Evolutionary conservation across 441 rosid genomes (phyloP).

Genomic region (Eutrema salsugineum): DNA sequence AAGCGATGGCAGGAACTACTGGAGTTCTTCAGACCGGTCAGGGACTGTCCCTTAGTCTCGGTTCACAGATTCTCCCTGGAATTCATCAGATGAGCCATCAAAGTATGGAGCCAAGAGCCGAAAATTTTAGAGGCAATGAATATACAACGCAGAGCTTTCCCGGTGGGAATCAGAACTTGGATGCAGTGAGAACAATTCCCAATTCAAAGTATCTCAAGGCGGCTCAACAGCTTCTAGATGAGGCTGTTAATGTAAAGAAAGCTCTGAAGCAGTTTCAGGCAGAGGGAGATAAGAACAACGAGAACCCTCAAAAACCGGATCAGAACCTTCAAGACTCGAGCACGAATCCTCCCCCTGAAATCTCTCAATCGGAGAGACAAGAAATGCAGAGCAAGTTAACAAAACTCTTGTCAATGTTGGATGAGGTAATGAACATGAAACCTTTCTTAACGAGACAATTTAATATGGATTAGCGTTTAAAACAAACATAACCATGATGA

Average conservation of each 20-base stretch:
- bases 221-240: conserved; percentile 92
- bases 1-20: conserved; percentile 24
- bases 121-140: conserved; percentile 50
- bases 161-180: conserved; percentile 26
- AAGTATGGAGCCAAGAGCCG: conserved; percentile 19
- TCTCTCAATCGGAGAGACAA: conserved; percentile 83
- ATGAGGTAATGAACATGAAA: conserved; percentile 49
- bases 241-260: conserved; percentile 80
- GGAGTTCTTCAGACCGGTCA: conserved; percentile 46
- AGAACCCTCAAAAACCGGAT: conserved; percentile 41
- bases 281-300: conserved; percentile 52
- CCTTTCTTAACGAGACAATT: no score
- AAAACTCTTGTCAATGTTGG: conserved; percentile 89
- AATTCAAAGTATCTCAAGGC: conserved; percentile 86
- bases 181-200: conserved; percentile 52
- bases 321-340: conserved; percentile 42
- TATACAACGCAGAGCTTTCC: conserved; percentile 46
- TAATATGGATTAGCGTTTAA: neutral
- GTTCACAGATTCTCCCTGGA: conserved; percentile 55
- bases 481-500: neutral
- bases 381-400: conserved; percentile 87
- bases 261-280: conserved; percentile 59
- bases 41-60: conserved; percentile 84
- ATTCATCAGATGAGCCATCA: conserved; percentile 17
- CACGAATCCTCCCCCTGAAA: conserved; percentile 51